A percentile compares a stretch with the other conserved stretches of the same genome.
Conservation (phyloP, 2,329 filamentous ascomycete species). For the Paraphaeosphaeria minitans region DNA sequence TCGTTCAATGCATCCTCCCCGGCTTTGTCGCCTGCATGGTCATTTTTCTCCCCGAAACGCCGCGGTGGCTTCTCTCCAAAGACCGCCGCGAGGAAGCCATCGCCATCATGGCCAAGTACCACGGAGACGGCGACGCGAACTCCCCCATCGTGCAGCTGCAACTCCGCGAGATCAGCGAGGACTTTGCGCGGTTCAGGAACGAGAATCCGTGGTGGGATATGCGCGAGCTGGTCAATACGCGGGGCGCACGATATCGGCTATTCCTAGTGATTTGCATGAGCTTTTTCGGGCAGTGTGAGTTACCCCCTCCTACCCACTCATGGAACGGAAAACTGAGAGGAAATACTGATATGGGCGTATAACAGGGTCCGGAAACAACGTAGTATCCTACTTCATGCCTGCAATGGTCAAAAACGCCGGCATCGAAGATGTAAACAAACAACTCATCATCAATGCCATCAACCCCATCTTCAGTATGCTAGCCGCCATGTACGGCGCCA, state of each 20-base stretch:
- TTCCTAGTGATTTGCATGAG: slow-evolving; percentile 49
- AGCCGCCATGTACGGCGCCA: slow-evolving; percentile 46
- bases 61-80: slow-evolving; percentile 62
- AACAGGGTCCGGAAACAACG: slow-evolving; percentile 45
- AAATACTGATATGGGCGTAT: no score
- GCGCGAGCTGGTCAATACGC: slow-evolving; percentile 40
- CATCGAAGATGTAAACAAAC: slow-evolving; percentile 42
- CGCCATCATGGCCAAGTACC: slow-evolving; percentile 63
- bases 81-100: slow-evolving; percentile 62
- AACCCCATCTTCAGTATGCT: slow-evolving; percentile 48
- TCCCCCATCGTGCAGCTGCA: slow-evolving; percentile 45
- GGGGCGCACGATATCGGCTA: slow-evolving; percentile 40
- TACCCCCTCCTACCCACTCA: neutral
- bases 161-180: slow-evolving; percentile 44
- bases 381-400: slow-evolving; percentile 43
- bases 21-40: slow-evolving; percentile 53
- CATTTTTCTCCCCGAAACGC: slow-evolving; percentile 64
- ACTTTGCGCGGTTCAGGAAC: slow-evolving; percentile 33
- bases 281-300: slow-evolving; percentile 48
- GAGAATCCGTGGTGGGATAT: slow-evolving; percentile 46
- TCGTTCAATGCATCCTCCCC: slow-evolving; percentile 38
- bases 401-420: slow-evolving; percentile 46
- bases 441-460: slow-evolving; percentile 50
- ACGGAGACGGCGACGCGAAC: slow-evolving; percentile 54
- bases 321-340: no score